Percentiles rank a stretch among this genome's conserved stretches.
phyloP scores from a whole-genome alignment of 345 rosid genomes.

The Geranium rotundifolium region DNA sequence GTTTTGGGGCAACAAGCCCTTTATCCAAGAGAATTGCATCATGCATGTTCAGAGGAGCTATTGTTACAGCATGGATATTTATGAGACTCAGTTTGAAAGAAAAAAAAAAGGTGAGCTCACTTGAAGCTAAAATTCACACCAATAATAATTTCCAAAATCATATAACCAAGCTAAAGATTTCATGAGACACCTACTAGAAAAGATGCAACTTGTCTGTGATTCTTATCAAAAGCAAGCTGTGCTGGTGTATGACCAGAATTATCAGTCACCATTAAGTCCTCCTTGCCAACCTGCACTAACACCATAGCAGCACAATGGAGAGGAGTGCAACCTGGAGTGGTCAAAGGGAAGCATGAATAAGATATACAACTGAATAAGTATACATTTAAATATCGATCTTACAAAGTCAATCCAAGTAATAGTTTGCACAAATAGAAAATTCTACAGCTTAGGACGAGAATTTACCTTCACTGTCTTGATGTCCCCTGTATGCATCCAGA shows the following conservation, averaged over 20 bases:
- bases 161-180: neutral
- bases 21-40: neutral
- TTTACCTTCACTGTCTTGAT: constrained; percentile 92
- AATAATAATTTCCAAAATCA: neutral
- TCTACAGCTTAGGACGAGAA: neutral
- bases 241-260: constrained; percentile 93
- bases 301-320: constrained; percentile 99
- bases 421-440: neutral
- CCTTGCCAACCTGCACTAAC: constrained; percentile 95
- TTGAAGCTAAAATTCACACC: neutral
- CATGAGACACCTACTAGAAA: constrained; percentile 80
- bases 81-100: neutral
- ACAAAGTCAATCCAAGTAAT: neutral
- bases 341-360: neutral
- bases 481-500: constrained; percentile 85
- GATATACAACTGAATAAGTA: neutral
- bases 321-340: constrained; percentile 78
- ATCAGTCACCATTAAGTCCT: constrained; percentile 79
- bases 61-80: neutral
- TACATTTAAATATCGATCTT: neutral
- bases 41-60: neutral
- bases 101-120: neutral
- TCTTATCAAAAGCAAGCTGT: constrained; percentile 95
- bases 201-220: constrained; percentile 96
- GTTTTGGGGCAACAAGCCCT: no score